These are phyloP conservation scores for Daldinia sp. DNA, from an alignment of 2,329 filamentous ascomycete species.

Conservation along the genomic window DNA sequence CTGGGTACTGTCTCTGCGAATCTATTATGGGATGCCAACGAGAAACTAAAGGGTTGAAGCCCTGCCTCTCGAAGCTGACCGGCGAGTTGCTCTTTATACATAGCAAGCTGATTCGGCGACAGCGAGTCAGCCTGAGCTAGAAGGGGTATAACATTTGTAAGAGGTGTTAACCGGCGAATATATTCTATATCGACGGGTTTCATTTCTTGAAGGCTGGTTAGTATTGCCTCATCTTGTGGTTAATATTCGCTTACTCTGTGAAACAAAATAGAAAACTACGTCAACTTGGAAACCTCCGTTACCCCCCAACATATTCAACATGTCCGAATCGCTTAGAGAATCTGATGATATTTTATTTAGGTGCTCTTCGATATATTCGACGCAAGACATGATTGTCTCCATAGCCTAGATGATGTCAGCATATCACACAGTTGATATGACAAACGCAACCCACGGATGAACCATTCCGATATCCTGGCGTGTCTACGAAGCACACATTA, in stretches of 20 bases:
- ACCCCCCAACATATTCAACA: conserved; percentile 80
- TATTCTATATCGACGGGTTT: conserved; percentile 73
- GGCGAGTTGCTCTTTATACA: conserved; percentile 67
- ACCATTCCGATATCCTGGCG: conserved; percentile 67
- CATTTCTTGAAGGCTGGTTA: conserved; percentile 53
- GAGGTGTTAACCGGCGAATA: conserved; percentile 71
- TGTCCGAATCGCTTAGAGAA: conserved; percentile 74
- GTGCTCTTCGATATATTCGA: conserved; percentile 77
- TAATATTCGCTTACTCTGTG: conserved; percentile 65
- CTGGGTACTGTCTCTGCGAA: conserved; percentile 42
- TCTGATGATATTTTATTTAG: conserved; percentile 70
- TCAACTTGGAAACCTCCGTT: conserved; percentile 87
- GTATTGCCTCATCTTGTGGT: neutral
- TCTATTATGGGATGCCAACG: conserved; percentile 47
- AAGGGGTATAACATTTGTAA: conserved; percentile 87
- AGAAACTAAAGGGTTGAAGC: conserved; percentile 74
- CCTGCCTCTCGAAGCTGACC: conserved; percentile 64
- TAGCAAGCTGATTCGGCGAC: conserved; percentile 61
- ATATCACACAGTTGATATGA: neutral
- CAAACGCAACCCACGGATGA: conserved; percentile 57
- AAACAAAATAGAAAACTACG: conserved; percentile 82
- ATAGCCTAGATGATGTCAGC: conserved; percentile 48
- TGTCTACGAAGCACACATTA: conserved; percentile 94
- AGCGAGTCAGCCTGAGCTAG: conserved; percentile 80
- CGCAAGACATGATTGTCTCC: conserved; percentile 66